Evolutionary conservation across 2,329 filamentous ascomycete genomes (phyloP), one percentile per base, ranked within the genome.

Genomic region (Bipolaris cookei): DNA sequence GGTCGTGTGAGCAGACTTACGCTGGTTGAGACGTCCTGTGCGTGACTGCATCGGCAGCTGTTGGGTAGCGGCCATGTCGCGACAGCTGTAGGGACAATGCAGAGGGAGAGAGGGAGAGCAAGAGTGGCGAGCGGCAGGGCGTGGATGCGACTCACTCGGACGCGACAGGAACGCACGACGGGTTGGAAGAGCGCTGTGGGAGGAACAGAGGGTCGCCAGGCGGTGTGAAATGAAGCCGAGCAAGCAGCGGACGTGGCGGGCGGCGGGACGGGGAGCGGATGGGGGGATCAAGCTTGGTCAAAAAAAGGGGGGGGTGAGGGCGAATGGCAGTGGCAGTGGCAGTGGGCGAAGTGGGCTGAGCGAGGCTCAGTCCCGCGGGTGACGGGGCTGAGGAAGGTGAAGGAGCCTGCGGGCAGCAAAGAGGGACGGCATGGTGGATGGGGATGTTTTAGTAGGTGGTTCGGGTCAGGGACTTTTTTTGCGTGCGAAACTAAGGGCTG

Each of bases 21-120:
- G 86, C 79, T 95, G 91, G 74, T 93, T 93, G 73, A 82, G 88
- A 75, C 91, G 85, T 69, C 90, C 90, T 52, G 86, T 88, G 71
- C 90, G 86, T 61, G 90, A 91, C 81, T 92, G 72, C 80, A 81
- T 82, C 43, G 79, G 76, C 61, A 79, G 72, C 65, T 78, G 75
- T 61, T 77, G 71, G 14, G 71, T 69, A 69, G 80, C 77, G 45
- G 80, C 79, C 80, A 82, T 82, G 47, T 60, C 21, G 58, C 20
- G 13, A 53, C 41, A 38, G 62, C n/a, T 58, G 39, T 46, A 56
- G 54, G 52, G 41, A 51, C 51, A 54, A 61, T 54, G 35, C 37
- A 51, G 14, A n/a, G 48, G 56, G 23, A 13, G 37, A 14, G 44
- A 51, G 46, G 28, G 6, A 49, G 35, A 39, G 16, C 11, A 23